Evolutionary conservation across 257 asterid genomes (phyloP).

Genomic region (Solanum pennellii): DNA sequence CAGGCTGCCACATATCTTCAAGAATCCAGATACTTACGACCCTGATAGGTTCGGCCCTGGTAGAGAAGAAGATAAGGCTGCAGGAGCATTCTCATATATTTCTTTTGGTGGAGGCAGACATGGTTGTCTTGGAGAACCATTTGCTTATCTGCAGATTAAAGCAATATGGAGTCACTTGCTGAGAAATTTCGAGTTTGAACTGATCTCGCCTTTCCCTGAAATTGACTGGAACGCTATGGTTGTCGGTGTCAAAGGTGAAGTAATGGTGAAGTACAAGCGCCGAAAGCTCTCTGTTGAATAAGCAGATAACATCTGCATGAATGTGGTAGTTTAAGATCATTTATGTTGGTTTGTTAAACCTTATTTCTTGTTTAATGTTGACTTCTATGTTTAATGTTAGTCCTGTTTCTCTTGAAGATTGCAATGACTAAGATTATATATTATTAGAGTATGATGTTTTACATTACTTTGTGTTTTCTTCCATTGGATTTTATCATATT

Average conservation of each 20-base stretch:
- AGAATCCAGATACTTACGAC: constrained; percentile 64
- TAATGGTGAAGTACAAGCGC: constrained; percentile 17
- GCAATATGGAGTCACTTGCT: constrained; percentile 96
- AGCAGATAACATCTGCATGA: background rate
- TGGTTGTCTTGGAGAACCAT: constrained; percentile 93
- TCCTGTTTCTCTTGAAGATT: background rate
- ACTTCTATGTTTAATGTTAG: background rate
- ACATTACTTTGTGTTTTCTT: background rate
- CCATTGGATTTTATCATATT: background rate
- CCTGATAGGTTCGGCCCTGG: constrained; percentile 83
- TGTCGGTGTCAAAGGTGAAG: constrained; percentile 45
- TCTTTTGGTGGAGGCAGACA: constrained; percentile 97
- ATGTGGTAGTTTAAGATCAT: background rate
- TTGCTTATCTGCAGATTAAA: constrained; percentile 87
- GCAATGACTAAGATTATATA: background rate
- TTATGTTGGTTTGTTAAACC: background rate
- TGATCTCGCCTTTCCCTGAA: constrained; percentile 46
- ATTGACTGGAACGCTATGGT: constrained; percentile 59
- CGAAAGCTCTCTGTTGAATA: background rate
- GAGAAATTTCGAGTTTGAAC: constrained; percentile 56
- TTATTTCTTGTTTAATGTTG: background rate
- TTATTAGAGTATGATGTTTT: background rate
- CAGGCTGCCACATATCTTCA: constrained; percentile 47
- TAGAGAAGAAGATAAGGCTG: constrained; percentile 86
- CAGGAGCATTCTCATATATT: constrained; percentile 87